Base-by-base conservation (phyloP, 352 stramenopile species). In the Phytophthora podocarpi region DNA sequence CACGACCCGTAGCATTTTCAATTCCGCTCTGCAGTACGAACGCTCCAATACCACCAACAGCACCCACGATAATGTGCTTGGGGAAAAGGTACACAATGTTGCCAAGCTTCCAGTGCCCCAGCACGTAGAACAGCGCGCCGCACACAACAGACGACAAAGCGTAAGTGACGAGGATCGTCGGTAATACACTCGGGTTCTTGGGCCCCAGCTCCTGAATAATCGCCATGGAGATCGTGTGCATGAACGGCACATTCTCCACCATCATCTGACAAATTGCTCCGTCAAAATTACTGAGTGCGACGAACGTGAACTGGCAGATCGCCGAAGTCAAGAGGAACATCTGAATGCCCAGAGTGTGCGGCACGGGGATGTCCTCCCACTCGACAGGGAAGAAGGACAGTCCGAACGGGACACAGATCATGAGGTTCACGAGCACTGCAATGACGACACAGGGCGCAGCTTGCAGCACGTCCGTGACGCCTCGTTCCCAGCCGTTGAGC, bases 161-260 rank as follows among this genome's bases (percentile, higher is more conserved):
- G 64, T 97, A 98, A 2, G 94, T 83, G 54, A 98, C 91, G 30
- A 98, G 86, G 32, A 98, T 82, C 23, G 95, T 98, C 7, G 89
- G 90, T 16, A 98, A 56, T 7, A 85, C 81, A 15, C 81, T 83
- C 13, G 88, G 74, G 30, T 74, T 88, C 42, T 71, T 79, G 12
- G 83, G 73, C 10, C 89, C 93, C 27, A 97, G 69, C 42, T 95
- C 74, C 35, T 90, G 71, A 62, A 97, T 95, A 62, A 95, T 91
- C 13, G 77, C 70, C 31, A 91, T 74, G 13, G 90, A 87, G 27
- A 98, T 76, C 7, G 86, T 89, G 70, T 98, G 90, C 80, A 95
- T 96, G 73, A 98, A 98, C 20, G 96, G 96, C 45, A 98, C 89
- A 67, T 98, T 98, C 69, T 98, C 96, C 30, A 98, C 91, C 94